Base-by-base conservation (phyloP, 805 yeast genomes). In the Saccharomycopsis selenospora region DNA sequence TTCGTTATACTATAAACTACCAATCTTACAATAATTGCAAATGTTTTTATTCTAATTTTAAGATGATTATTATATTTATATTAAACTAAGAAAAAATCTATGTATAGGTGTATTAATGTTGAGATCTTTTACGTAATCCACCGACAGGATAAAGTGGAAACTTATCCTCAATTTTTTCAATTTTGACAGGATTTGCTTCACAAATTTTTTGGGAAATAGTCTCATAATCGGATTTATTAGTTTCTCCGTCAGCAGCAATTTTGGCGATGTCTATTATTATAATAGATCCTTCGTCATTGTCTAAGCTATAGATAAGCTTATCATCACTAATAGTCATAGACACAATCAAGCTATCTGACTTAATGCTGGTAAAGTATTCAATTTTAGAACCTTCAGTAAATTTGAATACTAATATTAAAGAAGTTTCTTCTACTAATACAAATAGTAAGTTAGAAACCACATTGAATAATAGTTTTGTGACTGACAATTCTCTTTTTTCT, bases 91-190 rank as follows among this genome's bases (percentile, higher is more conserved):
- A n/a, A n/a, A n/a, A n/a, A n/a, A n/a, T n/a, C n/a, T n/a, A n/a
- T n/a, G n/a, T n/a, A 38, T 5, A 17, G 14, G 6, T 11, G 6
- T 38, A 20, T 61, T 62, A 79, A 61, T 79, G 82, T 56, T 80
- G 85, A 60, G 84, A 75, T 64, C 85, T 72, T 63, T 80, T 80
- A 59, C 85, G 75, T 54, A 80, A 65, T 40, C 74, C 68, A 49
- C 70, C 70, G 29, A 74, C 67, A 33, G 71, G 69, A 59, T 77
- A 79, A 52, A 80, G 69, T 13, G 85, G 83, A 55, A 76, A 66
- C 40, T 72, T 58, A 2, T 71, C 72, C 1, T 62, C 60, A 17
- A 66, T 63, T 7, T 64, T 56, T 3, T 59, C 60, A 3, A 66
- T 67, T 1, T 68, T 64, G 38, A 68, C 66, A 3, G 62, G 58